A percentile compares a stretch with the other conserved stretches of the same genome.
phyloP scores from a whole-genome alignment of 352 stramenopile species.

The Phytophthora capsici region DNA sequence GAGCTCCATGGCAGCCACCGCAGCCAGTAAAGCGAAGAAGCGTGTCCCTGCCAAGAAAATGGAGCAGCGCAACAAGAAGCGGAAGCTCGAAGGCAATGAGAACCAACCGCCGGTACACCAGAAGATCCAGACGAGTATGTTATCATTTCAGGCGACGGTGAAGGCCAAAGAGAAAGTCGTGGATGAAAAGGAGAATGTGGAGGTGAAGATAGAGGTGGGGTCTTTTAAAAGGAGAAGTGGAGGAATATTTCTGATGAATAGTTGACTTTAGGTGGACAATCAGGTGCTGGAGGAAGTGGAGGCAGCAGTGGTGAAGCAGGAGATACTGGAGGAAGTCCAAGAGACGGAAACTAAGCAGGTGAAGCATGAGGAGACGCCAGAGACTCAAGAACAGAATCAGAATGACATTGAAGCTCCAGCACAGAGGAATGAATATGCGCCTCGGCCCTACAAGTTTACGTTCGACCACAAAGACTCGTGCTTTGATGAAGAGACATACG shows the following conservation, averaged over 20 bases:
- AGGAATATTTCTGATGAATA: conserved; percentile 1
- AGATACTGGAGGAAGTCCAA: conserved; percentile 11
- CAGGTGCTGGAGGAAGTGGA: conserved; percentile 7
- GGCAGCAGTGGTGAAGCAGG: conserved; percentile 5
- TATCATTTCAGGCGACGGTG: conserved; percentile 62
- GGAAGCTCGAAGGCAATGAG: conserved; percentile 52
- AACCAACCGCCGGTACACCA: conserved; percentile 35
- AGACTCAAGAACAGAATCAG: conserved; percentile 18
- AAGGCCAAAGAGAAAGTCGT: conserved; percentile 21
- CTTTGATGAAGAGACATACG: conserved; percentile 74
- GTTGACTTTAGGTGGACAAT: conserved; percentile 16
- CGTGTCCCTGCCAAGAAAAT: conserved; percentile 31
- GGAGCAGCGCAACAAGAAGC: conserved; percentile 48
- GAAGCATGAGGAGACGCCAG: conserved; percentile 22
- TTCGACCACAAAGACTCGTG: conserved; percentile 72
- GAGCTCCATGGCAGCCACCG: conserved; percentile 30
- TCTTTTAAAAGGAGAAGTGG: conserved; percentile 11
- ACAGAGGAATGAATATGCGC: conserved; percentile 34
- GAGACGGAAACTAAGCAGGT: conserved; percentile 6
- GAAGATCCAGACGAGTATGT: conserved; percentile 75
- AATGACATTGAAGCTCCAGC: neutral
- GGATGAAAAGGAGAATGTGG: conserved; percentile 22
- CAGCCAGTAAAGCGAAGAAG: conserved; percentile 40
- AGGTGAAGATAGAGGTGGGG: conserved; percentile 17
- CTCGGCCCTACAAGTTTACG: conserved; percentile 61